A percentile compares a stretch with the other conserved stretches of the same genome.
phyloP scores from a whole-genome alignment of 2,329 filamentous ascomycete genomes.

The Clarireedia hainanense region DNA sequence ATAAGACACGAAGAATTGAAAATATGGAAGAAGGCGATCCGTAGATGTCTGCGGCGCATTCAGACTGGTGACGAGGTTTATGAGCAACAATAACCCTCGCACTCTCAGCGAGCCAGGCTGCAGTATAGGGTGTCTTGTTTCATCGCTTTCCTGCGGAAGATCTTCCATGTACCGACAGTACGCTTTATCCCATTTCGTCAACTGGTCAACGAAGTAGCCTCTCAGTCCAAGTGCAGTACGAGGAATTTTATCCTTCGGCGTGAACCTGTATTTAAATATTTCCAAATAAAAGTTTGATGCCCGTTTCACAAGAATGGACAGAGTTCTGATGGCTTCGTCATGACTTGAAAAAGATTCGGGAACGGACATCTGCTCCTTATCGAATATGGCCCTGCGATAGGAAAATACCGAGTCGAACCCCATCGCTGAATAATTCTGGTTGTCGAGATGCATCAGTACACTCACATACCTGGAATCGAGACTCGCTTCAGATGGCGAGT shows the following conservation, averaged over 20 bases:
- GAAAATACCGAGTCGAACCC: slow-evolving; percentile 48
- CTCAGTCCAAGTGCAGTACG: not conserved
- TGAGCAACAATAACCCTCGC: not conserved
- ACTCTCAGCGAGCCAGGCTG: slow-evolving; percentile 1
- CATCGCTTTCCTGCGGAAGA: not conserved
- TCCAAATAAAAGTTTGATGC: slow-evolving; percentile 31
- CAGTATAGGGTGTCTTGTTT: not conserved
- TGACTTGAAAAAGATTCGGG: slow-evolving; percentile 31
- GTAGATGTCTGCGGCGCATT: not conserved
- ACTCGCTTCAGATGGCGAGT: slow-evolving; percentile 19
- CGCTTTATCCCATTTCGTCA: not conserved
- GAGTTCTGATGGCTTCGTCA: slow-evolving; percentile 21
- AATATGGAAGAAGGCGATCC: not conserved
- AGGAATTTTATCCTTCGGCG: slow-evolving; percentile 29
- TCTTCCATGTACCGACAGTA: not conserved
- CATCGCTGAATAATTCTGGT: slow-evolving; percentile 30
- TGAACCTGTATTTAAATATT: slow-evolving; percentile 10
- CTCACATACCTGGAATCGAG: slow-evolving; percentile 48
- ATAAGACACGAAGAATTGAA: not conserved
- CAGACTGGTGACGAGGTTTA: slow-evolving; percentile 5
- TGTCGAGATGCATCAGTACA: slow-evolving; percentile 53
- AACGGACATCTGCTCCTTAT: not conserved
- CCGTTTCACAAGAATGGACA: slow-evolving; percentile 30
- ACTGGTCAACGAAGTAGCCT: slow-evolving; percentile 1
- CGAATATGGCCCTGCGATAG: slow-evolving; percentile 35